These are phyloP conservation scores for Oryza brachyantha DNA, from an alignment of 176 grass and related monocot genomes.

Conservation along the genomic window DNA sequence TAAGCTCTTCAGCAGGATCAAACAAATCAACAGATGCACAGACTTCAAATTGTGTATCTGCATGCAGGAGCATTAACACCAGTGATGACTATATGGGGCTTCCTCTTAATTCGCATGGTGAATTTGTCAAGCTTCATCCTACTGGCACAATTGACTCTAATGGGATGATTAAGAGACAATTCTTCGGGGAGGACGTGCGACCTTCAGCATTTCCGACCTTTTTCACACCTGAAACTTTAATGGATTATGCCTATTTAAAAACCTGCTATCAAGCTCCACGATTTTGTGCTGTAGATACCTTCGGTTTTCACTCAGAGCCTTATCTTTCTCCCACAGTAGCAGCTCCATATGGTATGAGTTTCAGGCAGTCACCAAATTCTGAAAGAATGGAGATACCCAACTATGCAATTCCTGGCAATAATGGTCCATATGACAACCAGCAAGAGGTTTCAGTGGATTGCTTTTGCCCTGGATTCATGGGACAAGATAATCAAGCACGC, in stretches of 20 bases:
- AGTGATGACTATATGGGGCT: conserved; percentile 56
- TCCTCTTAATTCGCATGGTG: conserved; percentile 90
- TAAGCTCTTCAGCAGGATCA: conserved; percentile 62
- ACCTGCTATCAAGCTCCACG: conserved; percentile 27
- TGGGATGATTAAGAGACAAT: conserved; percentile 41
- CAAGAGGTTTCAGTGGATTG: conserved; percentile 22
- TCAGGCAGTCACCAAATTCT: conserved; percentile 51
- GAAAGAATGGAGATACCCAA: conserved; percentile 49
- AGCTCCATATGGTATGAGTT: conserved; percentile 35
- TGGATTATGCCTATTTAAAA: conserved; percentile 39
- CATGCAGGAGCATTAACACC: conserved; percentile 35
- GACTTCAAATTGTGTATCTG: conserved; percentile 37
- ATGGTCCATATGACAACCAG: conserved; percentile 17
- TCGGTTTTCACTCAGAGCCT: conserved; percentile 46
- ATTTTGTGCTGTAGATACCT: conserved; percentile 44
- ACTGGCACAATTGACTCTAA: conserved; percentile 33
- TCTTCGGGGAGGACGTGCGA: conserved; percentile 20
- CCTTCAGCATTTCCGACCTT: conserved; percentile 36
- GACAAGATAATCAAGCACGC: conserved; percentile 22
- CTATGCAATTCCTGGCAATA: conserved; percentile 21
- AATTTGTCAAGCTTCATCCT: conserved; percentile 66
- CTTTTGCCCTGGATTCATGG: conserved; percentile 31
- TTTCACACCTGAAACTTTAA: conserved; percentile 16
- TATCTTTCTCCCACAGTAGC: conserved; percentile 25
- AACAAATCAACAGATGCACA: conserved; percentile 53